phyloP scores from a whole-genome alignment of 1,284 basidiomycete species.

The Moesziomyces parantarcticus region DNA sequence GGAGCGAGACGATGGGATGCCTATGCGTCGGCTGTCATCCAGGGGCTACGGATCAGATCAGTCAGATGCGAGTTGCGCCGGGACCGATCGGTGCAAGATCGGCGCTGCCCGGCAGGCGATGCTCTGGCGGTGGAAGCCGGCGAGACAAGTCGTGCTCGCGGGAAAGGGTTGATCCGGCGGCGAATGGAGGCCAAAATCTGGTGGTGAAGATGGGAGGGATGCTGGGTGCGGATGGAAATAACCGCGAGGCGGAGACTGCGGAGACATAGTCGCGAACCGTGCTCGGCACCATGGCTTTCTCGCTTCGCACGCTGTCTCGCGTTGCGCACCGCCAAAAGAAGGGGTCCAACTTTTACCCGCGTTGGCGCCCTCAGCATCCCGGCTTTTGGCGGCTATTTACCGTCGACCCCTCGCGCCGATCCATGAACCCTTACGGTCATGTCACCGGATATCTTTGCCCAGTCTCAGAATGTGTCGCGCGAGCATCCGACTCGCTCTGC shows the following conservation, averaged over 20 bases:
- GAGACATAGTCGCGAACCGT: no score
- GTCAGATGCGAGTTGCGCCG: not conserved
- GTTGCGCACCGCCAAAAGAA: not conserved
- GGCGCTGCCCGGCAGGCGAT: constrained; percentile 7
- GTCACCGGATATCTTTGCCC: no score
- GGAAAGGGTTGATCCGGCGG: constrained; percentile 25
- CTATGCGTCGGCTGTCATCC: not conserved
- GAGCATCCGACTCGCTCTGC: no score
- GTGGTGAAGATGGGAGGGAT: not conserved
- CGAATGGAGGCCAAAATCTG: not conserved
- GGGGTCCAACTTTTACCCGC: constrained; percentile 30
- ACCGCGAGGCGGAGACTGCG: no score
- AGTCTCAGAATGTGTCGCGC: no score
- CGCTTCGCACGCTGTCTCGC: no score
- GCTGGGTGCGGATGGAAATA: no score
- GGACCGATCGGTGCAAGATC: constrained; percentile 12
- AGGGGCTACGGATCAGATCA: no score
- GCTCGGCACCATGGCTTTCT: no score
- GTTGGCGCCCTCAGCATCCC: not conserved
- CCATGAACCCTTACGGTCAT: no score
- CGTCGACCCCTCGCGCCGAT: not conserved
- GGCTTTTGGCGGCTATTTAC: constrained; percentile 40
- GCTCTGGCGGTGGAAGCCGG: not conserved
- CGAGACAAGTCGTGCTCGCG: constrained; percentile 1
- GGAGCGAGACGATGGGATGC: not conserved